Evolutionary conservation across 805 yeast genomes (phyloP), one percentile per base, ranked within the genome.

Genomic region (Nakazawaea peltata): DNA sequence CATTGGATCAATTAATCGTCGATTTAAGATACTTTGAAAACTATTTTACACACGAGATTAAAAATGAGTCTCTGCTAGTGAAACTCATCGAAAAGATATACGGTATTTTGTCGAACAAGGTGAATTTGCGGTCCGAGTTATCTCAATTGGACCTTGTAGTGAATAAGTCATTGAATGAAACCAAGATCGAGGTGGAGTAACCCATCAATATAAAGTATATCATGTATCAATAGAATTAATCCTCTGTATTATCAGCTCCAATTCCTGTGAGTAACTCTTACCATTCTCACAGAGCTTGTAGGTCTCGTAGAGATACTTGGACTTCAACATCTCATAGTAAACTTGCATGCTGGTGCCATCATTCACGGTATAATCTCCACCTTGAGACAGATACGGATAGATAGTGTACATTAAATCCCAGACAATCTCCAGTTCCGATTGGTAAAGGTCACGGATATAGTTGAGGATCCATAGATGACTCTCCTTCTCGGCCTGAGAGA

Each of bases 381-480:
- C 37, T 8, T 24, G 25, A 6, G 24, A 18, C n/a, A 17, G 8
- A 15, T 13, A 36, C 3, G 41, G 41, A n/a, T 26, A 37, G 8
- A 37, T 19, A 12, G 36, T 21, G 25, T n/a, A 29, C 29, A 37
- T 14, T 5, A 37, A 23, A 19, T 37, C 36, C 41, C 41, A 37
- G 13, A 28, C 34, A 6, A 37, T 33, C 7, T 37, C 41, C 2
- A 19, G 16, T 16, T 33, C 37, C 16, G 29, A 19, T 11, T 18
- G 15, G 28, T 37, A 32, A 5, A 37, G 24, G 19, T 21, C 26
- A 22, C 30, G 33, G 32, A 37, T 33, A n/a, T 37, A 34, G 6
- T 21, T 19, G 14, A 37, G 19, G 10, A 37, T n/a, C 41, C 41
- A 37, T 4, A 37, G 14, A 12, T 33, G 31, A n/a, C 19, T 23